These are phyloP conservation scores for Aspergillus flavus DNA, from an alignment of 2,329 filamentous ascomycete genomes.

Conservation along the genomic window DNA sequence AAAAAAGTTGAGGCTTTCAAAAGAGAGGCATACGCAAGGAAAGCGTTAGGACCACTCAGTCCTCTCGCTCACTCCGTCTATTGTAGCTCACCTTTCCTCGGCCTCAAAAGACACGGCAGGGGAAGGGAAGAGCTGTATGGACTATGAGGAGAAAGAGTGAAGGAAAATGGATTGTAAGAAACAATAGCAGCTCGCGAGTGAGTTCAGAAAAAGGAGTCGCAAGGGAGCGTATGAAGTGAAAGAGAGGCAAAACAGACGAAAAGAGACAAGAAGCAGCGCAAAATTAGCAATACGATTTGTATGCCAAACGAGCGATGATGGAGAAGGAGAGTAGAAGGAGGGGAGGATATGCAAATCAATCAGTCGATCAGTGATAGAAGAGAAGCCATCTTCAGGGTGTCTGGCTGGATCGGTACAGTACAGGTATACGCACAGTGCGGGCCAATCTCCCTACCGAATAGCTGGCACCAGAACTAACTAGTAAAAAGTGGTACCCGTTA, in stretches of 20 bases:
- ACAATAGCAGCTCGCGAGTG: neutral
- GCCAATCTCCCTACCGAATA: neutral
- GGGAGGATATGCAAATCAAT: neutral
- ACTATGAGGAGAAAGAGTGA: slow-evolving; percentile 1
- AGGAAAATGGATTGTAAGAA: neutral
- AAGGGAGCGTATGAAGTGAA: neutral
- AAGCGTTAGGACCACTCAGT: neutral
- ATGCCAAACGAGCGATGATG: neutral
- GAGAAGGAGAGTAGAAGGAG: neutral
- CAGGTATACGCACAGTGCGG: neutral
- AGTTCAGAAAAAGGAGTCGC: neutral
- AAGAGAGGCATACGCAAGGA: neutral
- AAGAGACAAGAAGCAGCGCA: neutral
- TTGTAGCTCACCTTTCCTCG: neutral
- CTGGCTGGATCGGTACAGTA: neutral
- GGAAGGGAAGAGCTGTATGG: slow-evolving; percentile 2
- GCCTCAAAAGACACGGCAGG: neutral
- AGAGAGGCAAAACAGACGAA: neutral
- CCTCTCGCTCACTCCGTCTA: neutral
- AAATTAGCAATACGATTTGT: neutral
- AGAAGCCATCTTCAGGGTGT: neutral
- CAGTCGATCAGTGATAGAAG: neutral
- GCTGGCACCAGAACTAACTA: slow-evolving; percentile 2
- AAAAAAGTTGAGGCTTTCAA: neutral
- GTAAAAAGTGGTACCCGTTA: neutral